phyloP scores from a whole-genome alignment of 2,329 filamentous ascomycete genomes.

The Fusarium mangiferae region DNA sequence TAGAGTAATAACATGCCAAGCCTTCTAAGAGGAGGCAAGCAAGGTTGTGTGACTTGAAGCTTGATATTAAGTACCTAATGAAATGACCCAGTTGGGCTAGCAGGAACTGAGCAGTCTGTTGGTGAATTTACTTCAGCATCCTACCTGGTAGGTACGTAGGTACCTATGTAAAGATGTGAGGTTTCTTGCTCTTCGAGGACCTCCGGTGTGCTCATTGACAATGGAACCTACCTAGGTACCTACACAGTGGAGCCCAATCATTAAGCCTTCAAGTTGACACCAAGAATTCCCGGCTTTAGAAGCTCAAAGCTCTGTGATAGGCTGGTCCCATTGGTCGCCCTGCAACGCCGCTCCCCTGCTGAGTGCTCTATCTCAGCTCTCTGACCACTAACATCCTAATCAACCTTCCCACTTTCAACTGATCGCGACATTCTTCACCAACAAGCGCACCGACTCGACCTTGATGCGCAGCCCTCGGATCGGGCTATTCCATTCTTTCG shows the following conservation, averaged over 20 bases:
- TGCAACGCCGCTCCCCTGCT: constrained; percentile 7
- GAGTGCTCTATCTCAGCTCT: constrained; percentile 30
- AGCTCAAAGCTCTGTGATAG: constrained; percentile 23
- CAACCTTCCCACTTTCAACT: constrained; percentile 31
- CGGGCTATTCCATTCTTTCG: constrained; percentile 17
- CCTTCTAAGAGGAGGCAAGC: neutral
- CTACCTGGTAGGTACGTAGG: too few relatives aligned
- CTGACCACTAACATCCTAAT: constrained; percentile 37
- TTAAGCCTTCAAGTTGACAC: neutral
- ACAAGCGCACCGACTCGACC: constrained; percentile 21
- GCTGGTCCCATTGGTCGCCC: constrained; percentile 32
- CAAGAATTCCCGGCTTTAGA: constrained; percentile 24
- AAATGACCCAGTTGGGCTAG: neutral
- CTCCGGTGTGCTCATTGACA: neutral
- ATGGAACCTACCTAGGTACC: neutral
- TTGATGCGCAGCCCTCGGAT: constrained; percentile 29
- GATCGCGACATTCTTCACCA: constrained; percentile 29
- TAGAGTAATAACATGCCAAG: constrained; percentile 4
- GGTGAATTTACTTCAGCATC: neutral
- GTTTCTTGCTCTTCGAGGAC: neutral
- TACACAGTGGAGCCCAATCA: constrained; percentile 27
- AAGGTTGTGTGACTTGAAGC: neutral
- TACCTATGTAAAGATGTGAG: neutral
- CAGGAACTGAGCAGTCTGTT: neutral
- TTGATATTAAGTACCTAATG: neutral